Percentiles rank a stretch among this genome's conserved stretches.
Conservation (phyloP, 345 rosid species). For the Laguncularia racemosa region DNA sequence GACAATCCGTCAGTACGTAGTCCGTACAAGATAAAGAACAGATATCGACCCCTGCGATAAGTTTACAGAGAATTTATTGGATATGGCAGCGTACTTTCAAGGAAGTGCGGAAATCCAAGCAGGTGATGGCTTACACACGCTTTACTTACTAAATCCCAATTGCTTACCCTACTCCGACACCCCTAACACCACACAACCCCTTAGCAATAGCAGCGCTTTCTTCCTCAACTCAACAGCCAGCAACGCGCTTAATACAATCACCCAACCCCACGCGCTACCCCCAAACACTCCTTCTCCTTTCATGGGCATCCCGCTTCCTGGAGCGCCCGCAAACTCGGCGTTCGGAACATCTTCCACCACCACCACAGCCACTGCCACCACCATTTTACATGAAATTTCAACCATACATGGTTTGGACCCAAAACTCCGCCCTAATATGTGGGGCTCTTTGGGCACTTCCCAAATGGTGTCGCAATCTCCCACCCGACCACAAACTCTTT, state of each 20-base stretch:
- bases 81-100: slow-evolving; percentile 47
- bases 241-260: slow-evolving; percentile 10
- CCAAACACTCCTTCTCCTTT: slow-evolving; percentile 16
- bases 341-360: slow-evolving; percentile 10
- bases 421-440: slow-evolving; percentile 22
- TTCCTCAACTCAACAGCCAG: slow-evolving; percentile 18
- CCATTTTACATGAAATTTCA: slow-evolving; percentile 11
- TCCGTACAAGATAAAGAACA: too few relatives aligned
- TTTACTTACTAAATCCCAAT: slow-evolving; percentile 42
- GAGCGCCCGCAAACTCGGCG: not conserved
- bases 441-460: slow-evolving; percentile 19
- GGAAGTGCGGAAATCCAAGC: slow-evolving; percentile 40
- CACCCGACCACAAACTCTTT: slow-evolving; percentile 31
- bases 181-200: slow-evolving; percentile 6
- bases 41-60: too few relatives aligned
- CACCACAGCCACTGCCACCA: slow-evolving; percentile 19
- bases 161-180: slow-evolving; percentile 34
- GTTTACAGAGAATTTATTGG: too few relatives aligned
- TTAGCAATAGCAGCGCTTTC: slow-evolving; percentile 14
- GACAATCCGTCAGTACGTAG: too few relatives aligned
- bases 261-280: slow-evolving; percentile 29
- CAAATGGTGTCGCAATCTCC: slow-evolving; percentile 14
- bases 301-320: slow-evolving; percentile 29
- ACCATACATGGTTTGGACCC: slow-evolving; percentile 18
- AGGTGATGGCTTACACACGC: slow-evolving; percentile 41